Conservation (phyloP, 140 eudicot species). For the Senecio squalidus region DNA sequence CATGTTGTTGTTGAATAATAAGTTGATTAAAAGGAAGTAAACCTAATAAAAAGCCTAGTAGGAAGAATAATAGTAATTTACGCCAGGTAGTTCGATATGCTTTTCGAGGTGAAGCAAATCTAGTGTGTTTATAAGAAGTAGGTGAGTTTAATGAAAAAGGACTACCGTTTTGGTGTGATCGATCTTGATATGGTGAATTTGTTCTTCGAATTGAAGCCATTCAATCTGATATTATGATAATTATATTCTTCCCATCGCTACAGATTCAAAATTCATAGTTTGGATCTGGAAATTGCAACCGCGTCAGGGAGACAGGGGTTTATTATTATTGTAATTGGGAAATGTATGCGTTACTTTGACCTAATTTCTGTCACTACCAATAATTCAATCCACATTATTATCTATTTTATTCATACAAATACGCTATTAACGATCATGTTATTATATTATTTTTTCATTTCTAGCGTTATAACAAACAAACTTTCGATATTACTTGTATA, state of each 20-base stretch:
- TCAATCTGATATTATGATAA: constrained; percentile 15
- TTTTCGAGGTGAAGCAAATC: constrained; percentile 44
- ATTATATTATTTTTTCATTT: too few relatives aligned
- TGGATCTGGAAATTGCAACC: too few relatives aligned
- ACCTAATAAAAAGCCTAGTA: constrained; percentile 67
- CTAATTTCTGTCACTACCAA: too few relatives aligned
- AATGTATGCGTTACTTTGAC: too few relatives aligned
- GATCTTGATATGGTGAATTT: constrained; percentile 71
- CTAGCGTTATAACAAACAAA: too few relatives aligned
- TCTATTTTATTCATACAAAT: too few relatives aligned
- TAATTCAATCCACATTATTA: too few relatives aligned
- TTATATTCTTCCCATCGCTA: background rate
- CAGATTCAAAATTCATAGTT: too few relatives aligned
- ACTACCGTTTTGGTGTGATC: constrained; percentile 56
- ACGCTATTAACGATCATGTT: too few relatives aligned
- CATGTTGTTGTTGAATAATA: background rate
- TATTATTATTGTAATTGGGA: too few relatives aligned
- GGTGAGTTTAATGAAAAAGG: constrained; percentile 55
- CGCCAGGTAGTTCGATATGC: constrained; percentile 29
- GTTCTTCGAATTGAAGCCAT: constrained; percentile 97
- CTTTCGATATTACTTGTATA: too few relatives aligned
- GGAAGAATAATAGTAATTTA: constrained; percentile 44
- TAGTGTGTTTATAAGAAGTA: constrained; percentile 34
- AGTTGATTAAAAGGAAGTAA: constrained; percentile 56
- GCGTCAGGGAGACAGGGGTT: background rate